Evolutionary conservation across 768 basidiomycete species (phyloP), one percentile per base, ranked within the genome.

Genomic region (Suillus tomentosus): DNA sequence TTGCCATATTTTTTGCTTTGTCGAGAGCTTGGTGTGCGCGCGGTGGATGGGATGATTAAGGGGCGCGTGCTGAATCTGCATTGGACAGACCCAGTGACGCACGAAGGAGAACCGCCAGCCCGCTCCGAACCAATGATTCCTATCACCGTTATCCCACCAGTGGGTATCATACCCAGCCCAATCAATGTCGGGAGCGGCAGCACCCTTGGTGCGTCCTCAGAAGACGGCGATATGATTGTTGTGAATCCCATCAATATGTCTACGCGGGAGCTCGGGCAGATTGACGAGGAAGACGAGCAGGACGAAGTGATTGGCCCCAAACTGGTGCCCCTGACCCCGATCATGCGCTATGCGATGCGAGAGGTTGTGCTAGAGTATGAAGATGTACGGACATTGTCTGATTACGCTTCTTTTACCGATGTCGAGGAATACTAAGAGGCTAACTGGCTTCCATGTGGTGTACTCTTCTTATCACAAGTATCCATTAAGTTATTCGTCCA

Each of bases 31-130:
- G 93, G 93, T 3, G 91, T 91, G 54, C 82, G 86, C 10, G 90
- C 90, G 5, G 90, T 94, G 9, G 93, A 94, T 71, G 92, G 90
- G 34, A 90, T 94, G 91, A 85, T 95, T 55, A 87, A 87, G 65
- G 90, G 87, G 1, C 82, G 87, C 60, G 85, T 94, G 58, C 74
- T 92, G 61, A 90, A 92, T 72, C 72, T 92, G 67, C 80, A 90
- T 60, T 92, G 91, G 91, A 90, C 88, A 58, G 89, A 91, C 66
- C 79, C 86, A 1, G 81, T 91, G 31, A 85, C 87, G 56, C 81
- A 77, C 68, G 89, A 90, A 71, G 78, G 74, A 60, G 71, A 78
- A 39, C 66, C 69, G 24, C 71, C 69, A 13, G 64, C 71, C 11
- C 74, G 73, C 62, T 71, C 72, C 9, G 74, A 68, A 3, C 67